Percentiles rank a stretch among this genome's conserved stretches.
phyloP scores from a whole-genome alignment of 805 yeast species.

The Millerago galiae region DNA sequence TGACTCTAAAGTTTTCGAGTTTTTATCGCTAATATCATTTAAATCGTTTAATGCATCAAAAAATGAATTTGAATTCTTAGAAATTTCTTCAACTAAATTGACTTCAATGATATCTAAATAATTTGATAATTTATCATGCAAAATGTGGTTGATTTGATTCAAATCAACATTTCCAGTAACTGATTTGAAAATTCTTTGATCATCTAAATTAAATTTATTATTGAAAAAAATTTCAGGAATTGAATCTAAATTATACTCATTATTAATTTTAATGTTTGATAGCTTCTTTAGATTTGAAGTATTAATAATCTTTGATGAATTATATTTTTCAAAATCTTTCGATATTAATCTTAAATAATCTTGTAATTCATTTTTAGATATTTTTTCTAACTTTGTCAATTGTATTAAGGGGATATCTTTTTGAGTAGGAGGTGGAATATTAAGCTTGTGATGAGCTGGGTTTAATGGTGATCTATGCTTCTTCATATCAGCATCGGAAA shows the following conservation, averaged over 20 bases:
- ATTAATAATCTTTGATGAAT: conserved; percentile 37
- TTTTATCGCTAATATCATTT: conserved; percentile 50
- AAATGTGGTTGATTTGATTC: conserved; percentile 42
- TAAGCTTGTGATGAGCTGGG: conserved; percentile 35
- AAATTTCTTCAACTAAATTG: conserved; percentile 73
- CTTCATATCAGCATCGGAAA: conserved; percentile 50
- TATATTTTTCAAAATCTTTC: conserved; percentile 39
- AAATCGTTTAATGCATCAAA: conserved; percentile 80
- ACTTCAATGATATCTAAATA: conserved; percentile 83
- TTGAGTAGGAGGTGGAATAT: conserved; percentile 61
- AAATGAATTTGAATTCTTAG: conserved; percentile 77
- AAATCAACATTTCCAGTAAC: conserved; percentile 60
- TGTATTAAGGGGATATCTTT: conserved; percentile 81
- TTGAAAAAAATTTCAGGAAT: conserved; percentile 70
- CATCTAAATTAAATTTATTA: conserved; percentile 71
- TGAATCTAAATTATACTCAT: conserved; percentile 25
- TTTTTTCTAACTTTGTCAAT: conserved; percentile 45
- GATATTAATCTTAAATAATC: conserved; percentile 38
- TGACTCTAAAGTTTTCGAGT: conserved; percentile 43
- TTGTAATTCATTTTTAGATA: conserved; percentile 36
- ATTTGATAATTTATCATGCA: conserved; percentile 75
- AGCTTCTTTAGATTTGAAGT: conserved; percentile 22
- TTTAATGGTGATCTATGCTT: conserved; percentile 22
- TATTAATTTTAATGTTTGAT: conserved; percentile 12
- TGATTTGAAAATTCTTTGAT: conserved; percentile 74